Percentiles rank a stretch among this genome's conserved stretches.
phyloP scores from a whole-genome alignment of 2,329 filamentous ascomycete species.

The Myriosclerotinia curreyana region DNA sequence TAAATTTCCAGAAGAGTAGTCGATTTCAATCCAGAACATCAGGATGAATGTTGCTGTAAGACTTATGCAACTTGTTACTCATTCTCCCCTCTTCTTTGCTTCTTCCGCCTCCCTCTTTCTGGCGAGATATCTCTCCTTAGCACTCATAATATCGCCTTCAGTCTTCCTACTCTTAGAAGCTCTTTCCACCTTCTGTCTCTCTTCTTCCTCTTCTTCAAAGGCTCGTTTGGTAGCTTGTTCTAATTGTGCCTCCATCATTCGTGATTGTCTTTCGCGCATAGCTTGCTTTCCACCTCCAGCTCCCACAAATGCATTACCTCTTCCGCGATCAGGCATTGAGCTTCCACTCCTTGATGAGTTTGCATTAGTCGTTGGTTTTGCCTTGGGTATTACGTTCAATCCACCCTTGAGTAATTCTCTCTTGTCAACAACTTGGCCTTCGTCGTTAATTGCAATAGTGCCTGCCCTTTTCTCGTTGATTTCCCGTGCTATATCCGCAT shows the following conservation, averaged over 20 bases:
- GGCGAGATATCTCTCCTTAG: slow-evolving; percentile 75
- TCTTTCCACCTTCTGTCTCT: slow-evolving; percentile 58
- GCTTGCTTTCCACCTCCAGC: slow-evolving; percentile 57
- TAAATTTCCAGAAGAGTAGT: not conserved
- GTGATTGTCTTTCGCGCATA: slow-evolving; percentile 71
- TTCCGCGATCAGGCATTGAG: slow-evolving; percentile 32
- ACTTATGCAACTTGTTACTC: not conserved
- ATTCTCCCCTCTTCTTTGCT: slow-evolving; percentile 53
- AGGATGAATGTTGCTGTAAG: not conserved
- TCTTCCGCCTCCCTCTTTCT: slow-evolving; percentile 73
- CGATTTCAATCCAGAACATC: not conserved
- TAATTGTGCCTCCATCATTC: slow-evolving; percentile 76
- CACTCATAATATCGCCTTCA: slow-evolving; percentile 69
- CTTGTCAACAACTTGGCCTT: slow-evolving; percentile 80
- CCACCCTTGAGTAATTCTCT: slow-evolving; percentile 74
- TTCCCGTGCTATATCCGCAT: slow-evolving; percentile 63
- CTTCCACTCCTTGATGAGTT: slow-evolving; percentile 26
- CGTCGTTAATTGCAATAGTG: slow-evolving; percentile 70
- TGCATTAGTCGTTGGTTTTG: slow-evolving; percentile 46
- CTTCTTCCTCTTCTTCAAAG: slow-evolving; percentile 66
- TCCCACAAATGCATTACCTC: slow-evolving; percentile 43
- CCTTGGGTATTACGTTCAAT: slow-evolving; percentile 67
- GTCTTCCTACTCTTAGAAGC: slow-evolving; percentile 76
- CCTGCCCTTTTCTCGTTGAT: slow-evolving; percentile 59
- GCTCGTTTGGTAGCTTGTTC: slow-evolving; percentile 69